Evolutionary conservation across 306 rosid species (phyloP).

Genomic region (Canavalia gladiata): DNA sequence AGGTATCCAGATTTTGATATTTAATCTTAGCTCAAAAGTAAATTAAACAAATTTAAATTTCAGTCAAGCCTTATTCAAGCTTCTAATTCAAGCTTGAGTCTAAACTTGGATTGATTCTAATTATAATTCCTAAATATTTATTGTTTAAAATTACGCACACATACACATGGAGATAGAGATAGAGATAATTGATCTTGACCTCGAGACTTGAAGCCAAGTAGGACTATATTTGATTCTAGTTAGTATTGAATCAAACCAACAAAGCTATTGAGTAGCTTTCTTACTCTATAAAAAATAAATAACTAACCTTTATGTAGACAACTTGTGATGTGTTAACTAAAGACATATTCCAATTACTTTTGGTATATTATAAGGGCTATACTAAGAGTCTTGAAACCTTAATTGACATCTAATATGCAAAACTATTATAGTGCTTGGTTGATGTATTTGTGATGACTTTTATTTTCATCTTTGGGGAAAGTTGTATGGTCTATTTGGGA

Average conservation of each 20-base stretch:
- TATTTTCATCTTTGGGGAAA: not conserved
- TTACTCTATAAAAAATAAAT: not conserved
- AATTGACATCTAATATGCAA: slow-evolving; percentile 11
- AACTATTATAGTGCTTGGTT: not conserved
- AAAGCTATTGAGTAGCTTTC: not conserved
- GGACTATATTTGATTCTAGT: not conserved
- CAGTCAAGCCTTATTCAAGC: not conserved
- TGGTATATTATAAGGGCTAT: not conserved
- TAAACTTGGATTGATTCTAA: not conserved
- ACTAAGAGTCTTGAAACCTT: not conserved
- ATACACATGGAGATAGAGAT: not conserved
- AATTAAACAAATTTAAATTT: not conserved
- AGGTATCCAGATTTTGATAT: too few relatives aligned
- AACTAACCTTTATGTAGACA: not conserved
- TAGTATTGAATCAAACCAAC: not conserved
- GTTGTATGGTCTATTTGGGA: not conserved
- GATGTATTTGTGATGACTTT: not conserved
- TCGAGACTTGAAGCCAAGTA: not conserved
- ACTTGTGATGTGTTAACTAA: too few relatives aligned
- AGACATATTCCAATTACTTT: not conserved
- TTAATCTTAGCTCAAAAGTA: not conserved
- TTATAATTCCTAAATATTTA: slow-evolving; percentile 3
- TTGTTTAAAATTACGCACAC: not conserved
- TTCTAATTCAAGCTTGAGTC: not conserved
- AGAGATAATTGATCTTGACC: not conserved